phyloP scores from a whole-genome alignment of 2,329 filamentous ascomycete species.

The Aurifilum marmelostoma region DNA sequence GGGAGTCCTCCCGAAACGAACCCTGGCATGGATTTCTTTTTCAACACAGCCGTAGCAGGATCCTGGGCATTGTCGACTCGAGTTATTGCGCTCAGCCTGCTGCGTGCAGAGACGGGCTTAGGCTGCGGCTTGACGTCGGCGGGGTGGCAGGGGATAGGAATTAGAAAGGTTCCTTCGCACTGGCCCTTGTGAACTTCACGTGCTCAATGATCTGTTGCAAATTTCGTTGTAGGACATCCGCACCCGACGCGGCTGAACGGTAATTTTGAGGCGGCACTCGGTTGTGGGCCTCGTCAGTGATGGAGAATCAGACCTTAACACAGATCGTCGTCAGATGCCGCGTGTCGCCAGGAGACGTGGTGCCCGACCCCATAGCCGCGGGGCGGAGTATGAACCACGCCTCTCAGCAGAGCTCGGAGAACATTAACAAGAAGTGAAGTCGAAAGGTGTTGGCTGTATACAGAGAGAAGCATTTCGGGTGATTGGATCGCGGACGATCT shows the following conservation, averaged over 20 bases:
- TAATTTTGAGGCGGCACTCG: background rate
- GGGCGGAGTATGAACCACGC: background rate
- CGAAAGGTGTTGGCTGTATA: background rate
- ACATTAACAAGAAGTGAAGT: background rate
- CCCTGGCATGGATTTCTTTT: background rate
- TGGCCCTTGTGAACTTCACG: background rate
- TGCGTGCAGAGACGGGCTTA: background rate
- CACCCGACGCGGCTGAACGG: background rate
- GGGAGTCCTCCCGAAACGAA: background rate
- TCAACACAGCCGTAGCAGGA: background rate
- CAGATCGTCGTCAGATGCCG: slow-evolving; percentile 3
- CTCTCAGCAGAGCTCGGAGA: background rate
- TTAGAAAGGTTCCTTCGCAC: background rate
- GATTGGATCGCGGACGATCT: background rate
- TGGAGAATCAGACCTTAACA: background rate
- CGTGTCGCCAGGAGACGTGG: background rate
- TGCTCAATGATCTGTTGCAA: background rate
- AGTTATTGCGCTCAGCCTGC: background rate
- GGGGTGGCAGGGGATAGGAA: background rate
- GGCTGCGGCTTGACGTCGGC: background rate
- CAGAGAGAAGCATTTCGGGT: background rate
- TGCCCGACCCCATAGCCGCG: background rate
- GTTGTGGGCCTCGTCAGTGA: background rate
- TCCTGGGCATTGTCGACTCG: background rate
- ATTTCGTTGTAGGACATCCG: background rate